Base-by-base conservation (phyloP, 2,329 filamentous ascomycete species). In the Orbilia javanica region DNA sequence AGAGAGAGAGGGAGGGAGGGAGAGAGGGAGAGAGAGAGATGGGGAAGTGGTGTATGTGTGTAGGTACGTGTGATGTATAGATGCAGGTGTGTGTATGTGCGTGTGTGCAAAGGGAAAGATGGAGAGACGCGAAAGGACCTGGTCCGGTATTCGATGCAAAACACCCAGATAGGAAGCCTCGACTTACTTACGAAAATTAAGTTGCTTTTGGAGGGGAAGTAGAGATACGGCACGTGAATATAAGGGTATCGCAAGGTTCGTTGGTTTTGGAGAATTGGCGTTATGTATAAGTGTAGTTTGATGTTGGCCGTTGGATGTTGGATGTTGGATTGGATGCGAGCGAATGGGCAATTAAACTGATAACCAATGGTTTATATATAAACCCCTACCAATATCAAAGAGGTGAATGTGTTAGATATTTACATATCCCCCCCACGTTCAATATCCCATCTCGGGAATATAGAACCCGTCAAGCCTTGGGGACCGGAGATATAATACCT, bases 381-480 rank as follows among this genome's bases (percentile, higher is more conserved):
- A 60, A n/a, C 34, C 34, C 31, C 3, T 60, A 44, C 31, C 44
- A 65, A 10, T 53, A 27, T 11, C n/a, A n/a, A n/a, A n/a, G n/a
- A n/a, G n/a, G n/a, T 52, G 22, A 25, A 15, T 3, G 46, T 53
- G 13, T 42, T 52, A 50, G 62, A 57, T n/a, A 50, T 44, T 29
- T 7, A 8, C 22, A 39, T 10, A 34, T 44, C n/a, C 22, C 68
- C 69, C 69, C 69, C 60, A 73, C 60, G 48, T 73, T 27, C 13
- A 57, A 42, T 20, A 60, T 36, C 36, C 42, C 44, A 34, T 39
- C 39, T 48, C 25, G 48, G 25, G 25, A n/a, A 20, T 20, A 53
- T 4, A 20, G n/a, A 50, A 31, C 3, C 36, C 7, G 34, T 42
- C 2, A 42, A 25, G 55, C 55, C n/a, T 6, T n/a, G 68, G 50